These are phyloP conservation scores for Acanthochlamys bracteata DNA, from an alignment of 106 monocot species.

Conservation along the genomic window DNA sequence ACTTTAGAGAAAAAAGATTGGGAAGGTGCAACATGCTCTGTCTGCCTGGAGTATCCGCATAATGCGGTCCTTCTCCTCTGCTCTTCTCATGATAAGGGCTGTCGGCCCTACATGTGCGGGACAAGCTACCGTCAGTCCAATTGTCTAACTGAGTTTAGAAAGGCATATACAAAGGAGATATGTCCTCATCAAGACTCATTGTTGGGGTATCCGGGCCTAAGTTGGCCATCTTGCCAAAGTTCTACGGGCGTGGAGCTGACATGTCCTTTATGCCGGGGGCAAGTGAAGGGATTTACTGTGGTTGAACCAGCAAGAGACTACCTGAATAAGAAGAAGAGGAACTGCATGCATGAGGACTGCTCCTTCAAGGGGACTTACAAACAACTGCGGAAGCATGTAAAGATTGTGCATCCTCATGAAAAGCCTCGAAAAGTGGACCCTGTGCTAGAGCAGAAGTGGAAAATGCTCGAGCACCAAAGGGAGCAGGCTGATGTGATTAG, in stretches of 20 bases:
- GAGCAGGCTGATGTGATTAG: conserved; percentile 11
- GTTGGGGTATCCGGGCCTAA: not conserved
- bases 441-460: conserved; percentile 7
- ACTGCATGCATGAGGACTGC: conserved; percentile 11
- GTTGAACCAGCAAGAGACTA: conserved; percentile 7
- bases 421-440: conserved; percentile 6
- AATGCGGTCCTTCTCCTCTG: conserved; percentile 12
- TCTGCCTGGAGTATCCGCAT: conserved; percentile 9
- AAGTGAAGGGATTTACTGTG: conserved; percentile 8
- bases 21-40: conserved; percentile 11
- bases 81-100: conserved; percentile 15
- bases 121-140: conserved; percentile 12
- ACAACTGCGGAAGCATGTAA: conserved; percentile 8
- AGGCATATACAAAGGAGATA: conserved; percentile 4
- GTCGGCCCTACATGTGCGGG: conserved; percentile 12
- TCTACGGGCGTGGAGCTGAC: not conserved
- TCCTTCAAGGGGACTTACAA: conserved; percentile 9
- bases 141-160: conserved; percentile 6
- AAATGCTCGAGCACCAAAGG: conserved; percentile 3
- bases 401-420: conserved; percentile 1
- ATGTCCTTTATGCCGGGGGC: conserved; percentile 13
- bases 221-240: conserved; percentile 1
- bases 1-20: conserved; percentile 9
- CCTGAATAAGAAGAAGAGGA: conserved; percentile 13
- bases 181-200: not conserved